Conservation (phyloP, 2,329 filamentous ascomycete genomes). For the Mycocentrospora acerina region DNA sequence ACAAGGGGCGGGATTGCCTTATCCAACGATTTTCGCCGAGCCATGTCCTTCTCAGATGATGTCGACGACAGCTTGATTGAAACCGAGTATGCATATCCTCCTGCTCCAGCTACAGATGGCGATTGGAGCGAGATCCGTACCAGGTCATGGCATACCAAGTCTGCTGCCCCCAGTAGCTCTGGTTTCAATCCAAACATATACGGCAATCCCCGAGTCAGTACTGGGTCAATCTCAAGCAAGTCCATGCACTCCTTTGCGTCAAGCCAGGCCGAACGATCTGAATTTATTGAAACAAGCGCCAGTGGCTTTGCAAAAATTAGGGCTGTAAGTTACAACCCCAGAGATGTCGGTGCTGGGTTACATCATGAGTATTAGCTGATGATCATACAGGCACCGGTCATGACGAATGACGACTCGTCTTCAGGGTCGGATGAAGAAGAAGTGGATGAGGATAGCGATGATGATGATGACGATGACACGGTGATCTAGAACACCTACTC, state of each 20-base stretch:
- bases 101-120: conserved; percentile 7
- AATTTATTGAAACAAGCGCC: conserved; percentile 7
- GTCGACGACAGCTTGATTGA: conserved; percentile 20
- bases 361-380: too few relatives aligned
- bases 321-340: conserved; percentile 22
- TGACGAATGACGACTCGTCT: conserved; percentile 34
- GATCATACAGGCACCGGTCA: background rate
- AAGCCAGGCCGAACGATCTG: conserved; percentile 26
- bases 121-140: conserved; percentile 15
- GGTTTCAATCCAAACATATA: conserved; percentile 23
- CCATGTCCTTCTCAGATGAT: conserved; percentile 13
- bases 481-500: conserved; percentile 28
- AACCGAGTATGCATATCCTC: conserved; percentile 14
- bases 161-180: conserved; percentile 11
- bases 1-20: conserved; percentile 22
- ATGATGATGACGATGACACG: conserved; percentile 41
- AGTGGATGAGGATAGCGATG: conserved; percentile 43
- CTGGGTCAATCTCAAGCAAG: conserved; percentile 5
- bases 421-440: conserved; percentile 25
- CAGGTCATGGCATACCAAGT: conserved; percentile 28
- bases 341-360: too few relatives aligned
- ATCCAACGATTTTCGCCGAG: conserved; percentile 14
- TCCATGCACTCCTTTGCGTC: conserved; percentile 24
- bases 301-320: conserved; percentile 33
- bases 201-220: conserved; percentile 16